phyloP scores from a whole-genome alignment of 495 filamentous ascomycete species.

The Xylaria venustula region DNA sequence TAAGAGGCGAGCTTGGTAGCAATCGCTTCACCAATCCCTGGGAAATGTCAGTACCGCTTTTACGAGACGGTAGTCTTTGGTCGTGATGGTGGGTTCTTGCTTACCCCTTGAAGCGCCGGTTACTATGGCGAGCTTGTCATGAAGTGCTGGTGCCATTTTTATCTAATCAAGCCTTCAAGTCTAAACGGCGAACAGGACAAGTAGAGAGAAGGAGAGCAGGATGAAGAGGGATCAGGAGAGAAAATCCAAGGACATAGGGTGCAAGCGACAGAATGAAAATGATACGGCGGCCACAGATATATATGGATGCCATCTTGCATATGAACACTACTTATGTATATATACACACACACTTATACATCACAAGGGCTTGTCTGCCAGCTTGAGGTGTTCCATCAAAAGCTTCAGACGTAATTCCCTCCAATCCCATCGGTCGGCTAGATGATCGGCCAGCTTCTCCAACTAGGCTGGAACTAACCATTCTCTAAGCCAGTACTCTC shows the following conservation, averaged over 20 bases:
- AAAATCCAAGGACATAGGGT: background rate
- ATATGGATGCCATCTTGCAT: too few species aligned
- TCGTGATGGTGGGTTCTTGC: conserved; percentile 4
- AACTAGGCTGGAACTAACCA: background rate
- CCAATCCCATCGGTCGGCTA: background rate
- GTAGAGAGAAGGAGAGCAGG: background rate
- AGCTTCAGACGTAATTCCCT: background rate
- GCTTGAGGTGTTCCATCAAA: too few species aligned
- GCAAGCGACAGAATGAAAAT: too few species aligned
- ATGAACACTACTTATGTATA: background rate
- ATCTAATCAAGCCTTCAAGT: background rate
- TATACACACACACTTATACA: background rate
- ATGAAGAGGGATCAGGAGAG: background rate
- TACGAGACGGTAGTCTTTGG: background rate
- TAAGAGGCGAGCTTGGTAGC: conserved; percentile 74
- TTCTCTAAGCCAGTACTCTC: too few species aligned
- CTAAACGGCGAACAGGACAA: background rate
- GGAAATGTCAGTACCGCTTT: background rate
- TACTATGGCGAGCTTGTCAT: conserved; percentile 73
- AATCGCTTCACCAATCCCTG: conserved; percentile 87
- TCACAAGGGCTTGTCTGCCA: background rate
- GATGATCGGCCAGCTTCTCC: background rate
- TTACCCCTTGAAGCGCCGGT: conserved; percentile 75
- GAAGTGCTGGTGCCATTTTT: conserved; percentile 41
- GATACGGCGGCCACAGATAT: too few species aligned